A percentile compares a stretch with the other conserved stretches of the same genome.
phyloP scores from a whole-genome alignment of 768 basidiomycete species.

The Russula olivacea region DNA sequence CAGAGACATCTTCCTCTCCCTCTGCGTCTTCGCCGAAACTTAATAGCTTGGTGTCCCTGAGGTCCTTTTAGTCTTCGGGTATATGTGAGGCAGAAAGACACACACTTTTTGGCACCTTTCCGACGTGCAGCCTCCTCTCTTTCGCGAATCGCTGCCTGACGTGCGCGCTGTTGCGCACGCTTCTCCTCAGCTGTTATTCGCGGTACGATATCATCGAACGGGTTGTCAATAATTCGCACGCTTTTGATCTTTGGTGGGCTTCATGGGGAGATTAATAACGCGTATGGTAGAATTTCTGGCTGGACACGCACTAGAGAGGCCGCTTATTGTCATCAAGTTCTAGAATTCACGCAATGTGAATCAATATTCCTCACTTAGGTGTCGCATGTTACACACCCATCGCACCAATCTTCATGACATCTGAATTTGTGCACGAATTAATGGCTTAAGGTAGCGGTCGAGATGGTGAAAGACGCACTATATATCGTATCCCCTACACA shows the following conservation, averaged over 20 bases:
- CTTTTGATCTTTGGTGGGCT: conserved; percentile 90
- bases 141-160: conserved; percentile 67
- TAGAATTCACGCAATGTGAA: conserved; percentile 30
- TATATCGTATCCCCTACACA: conserved; percentile 83
- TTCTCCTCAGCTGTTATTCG: conserved; percentile 95
- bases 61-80: neutral
- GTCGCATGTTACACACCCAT: conserved; percentile 50
- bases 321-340: conserved; percentile 69
- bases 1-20: conserved; percentile 52
- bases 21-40: conserved; percentile 81
- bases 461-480: conserved; percentile 45
- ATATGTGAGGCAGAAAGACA: neutral
- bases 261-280: neutral
- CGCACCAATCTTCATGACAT: conserved; percentile 88
- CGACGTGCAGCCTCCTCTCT: conserved; percentile 68
- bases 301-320: conserved; percentile 64
- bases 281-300: neutral
- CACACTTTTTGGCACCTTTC: conserved; percentile 77
- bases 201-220: conserved; percentile 91
- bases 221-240: conserved; percentile 84
- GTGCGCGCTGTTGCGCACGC: conserved; percentile 74
- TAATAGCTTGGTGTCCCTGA: conserved; percentile 80
- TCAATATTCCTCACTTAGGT: conserved; percentile 1
- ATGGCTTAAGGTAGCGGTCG: neutral
- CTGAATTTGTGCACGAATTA: conserved; percentile 35